Conservation (phyloP, 805 yeast species). For the Candida easanensis region DNA sequence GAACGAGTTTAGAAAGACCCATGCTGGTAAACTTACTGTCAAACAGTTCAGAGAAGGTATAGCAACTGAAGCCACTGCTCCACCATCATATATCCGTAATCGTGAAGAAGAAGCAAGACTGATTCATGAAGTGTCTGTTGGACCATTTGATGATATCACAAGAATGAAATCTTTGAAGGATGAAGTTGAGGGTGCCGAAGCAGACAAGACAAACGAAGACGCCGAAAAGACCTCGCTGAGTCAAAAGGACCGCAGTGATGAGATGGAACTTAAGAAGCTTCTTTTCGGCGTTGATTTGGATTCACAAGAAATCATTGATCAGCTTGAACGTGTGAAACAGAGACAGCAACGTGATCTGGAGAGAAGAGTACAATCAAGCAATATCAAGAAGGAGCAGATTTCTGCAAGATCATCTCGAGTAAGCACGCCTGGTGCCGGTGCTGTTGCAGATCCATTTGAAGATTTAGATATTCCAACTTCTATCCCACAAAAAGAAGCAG, state of each 20-base stretch:
- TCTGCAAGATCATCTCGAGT: neutral
- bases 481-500: no score
- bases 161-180: neutral
- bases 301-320: constrained; percentile 27
- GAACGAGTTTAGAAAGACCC: constrained; percentile 80
- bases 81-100: constrained; percentile 78
- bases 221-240: neutral
- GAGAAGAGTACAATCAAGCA: constrained; percentile 19
- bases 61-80: constrained; percentile 44
- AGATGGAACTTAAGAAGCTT: constrained; percentile 16
- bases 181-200: constrained; percentile 1
- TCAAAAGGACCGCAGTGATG: constrained; percentile 25
- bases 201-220: constrained; percentile 22
- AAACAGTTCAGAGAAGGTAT: constrained; percentile 62
- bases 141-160: constrained; percentile 4
- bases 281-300: constrained; percentile 22
- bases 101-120: constrained; percentile 44
- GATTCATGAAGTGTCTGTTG: constrained; percentile 10
- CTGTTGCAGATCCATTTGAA: neutral
- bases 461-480: no score
- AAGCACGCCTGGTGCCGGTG: neutral
- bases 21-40: constrained; percentile 71
- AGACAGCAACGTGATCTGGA: constrained; percentile 23
- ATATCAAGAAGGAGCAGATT: constrained; percentile 11
- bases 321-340: constrained; percentile 27